These are phyloP conservation scores for Spergularia bocconei DNA, from an alignment of 148 eudicot genomes.

Conservation along the genomic window DNA sequence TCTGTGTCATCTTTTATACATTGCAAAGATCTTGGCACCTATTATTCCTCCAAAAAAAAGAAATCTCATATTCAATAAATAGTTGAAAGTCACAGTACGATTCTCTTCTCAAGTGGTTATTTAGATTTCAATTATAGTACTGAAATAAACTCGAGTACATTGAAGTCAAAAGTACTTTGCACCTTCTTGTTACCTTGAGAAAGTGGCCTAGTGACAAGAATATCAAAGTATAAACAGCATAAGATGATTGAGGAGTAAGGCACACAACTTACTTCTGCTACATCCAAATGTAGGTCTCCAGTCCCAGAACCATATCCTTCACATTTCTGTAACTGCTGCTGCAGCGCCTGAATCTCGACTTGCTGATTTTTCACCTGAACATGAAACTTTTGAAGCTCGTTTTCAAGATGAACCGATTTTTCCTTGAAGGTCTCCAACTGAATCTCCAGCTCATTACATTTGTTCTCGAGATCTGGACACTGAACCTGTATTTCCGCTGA, in stretches of 20 bases:
- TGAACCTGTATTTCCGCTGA: conserved; percentile 21
- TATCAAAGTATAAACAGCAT: conserved; percentile 29
- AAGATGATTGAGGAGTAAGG: conserved; percentile 19
- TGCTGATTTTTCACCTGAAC: conserved; percentile 33
- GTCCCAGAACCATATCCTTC: conserved; percentile 15
- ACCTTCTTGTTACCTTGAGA: conserved; percentile 35
- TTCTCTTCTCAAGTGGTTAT: conserved; percentile 27
- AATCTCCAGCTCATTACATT: conserved; percentile 32
- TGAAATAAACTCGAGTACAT: conserved; percentile 23
- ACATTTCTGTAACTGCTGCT: conserved; percentile 17
- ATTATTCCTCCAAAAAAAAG: conserved; percentile 39
- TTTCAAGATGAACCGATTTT: conserved; percentile 34
- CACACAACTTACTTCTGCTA: conserved; percentile 9
- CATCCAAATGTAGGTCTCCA: conserved; percentile 14
- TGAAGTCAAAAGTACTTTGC: conserved; percentile 24
- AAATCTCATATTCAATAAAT: conserved; percentile 37
- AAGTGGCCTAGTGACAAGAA: conserved; percentile 36
- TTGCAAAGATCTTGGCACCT: conserved; percentile 29
- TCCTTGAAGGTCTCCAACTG: conserved; percentile 33
- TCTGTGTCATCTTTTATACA: conserved; percentile 27
- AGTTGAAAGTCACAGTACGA: conserved; percentile 29
- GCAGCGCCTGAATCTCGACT: conserved; percentile 19
- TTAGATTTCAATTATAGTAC: conserved; percentile 22
- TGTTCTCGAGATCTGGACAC: conserved; percentile 26
- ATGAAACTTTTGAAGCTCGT: conserved; percentile 31